Evolutionary conservation across 176 grass and related monocot species (phyloP).

Genomic region (Lolium rigidum): DNA sequence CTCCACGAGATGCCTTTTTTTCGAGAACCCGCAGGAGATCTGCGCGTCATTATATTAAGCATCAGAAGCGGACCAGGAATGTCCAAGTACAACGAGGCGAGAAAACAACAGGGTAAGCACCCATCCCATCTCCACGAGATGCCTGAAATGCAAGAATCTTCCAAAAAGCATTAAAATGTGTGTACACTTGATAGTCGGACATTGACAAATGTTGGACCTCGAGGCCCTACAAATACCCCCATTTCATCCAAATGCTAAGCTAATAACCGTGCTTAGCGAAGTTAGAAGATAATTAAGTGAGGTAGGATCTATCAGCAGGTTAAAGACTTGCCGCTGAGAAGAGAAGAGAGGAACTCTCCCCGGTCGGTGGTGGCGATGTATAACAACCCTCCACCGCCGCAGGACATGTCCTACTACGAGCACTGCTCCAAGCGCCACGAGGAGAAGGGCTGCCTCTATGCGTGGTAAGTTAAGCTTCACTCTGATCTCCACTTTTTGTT

Average conservation of each 20-base stretch:
- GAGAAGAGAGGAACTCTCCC: neutral
- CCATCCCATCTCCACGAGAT: neutral
- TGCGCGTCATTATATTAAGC: no score
- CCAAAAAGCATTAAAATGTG: neutral
- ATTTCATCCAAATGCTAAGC: neutral
- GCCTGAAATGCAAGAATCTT: neutral
- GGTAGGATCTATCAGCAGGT: no score
- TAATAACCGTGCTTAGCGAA: neutral
- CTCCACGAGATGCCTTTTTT: neutral
- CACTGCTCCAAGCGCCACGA: constrained; percentile 59
- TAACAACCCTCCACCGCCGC: constrained; percentile 50
- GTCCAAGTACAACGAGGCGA: no score
- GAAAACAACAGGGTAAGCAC: no score
- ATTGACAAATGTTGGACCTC: constrained; percentile 4
- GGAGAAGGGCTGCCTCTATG: constrained; percentile 78
- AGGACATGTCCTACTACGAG: constrained; percentile 66
- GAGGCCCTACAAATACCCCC: neutral
- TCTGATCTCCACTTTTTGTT: neutral
- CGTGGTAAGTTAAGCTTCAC: constrained; percentile 39
- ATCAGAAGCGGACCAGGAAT: no score
- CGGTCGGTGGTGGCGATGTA: constrained; percentile 51
- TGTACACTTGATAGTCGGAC: neutral
- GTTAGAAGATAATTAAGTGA: neutral
- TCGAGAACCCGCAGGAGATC: no score
- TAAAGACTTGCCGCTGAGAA: neutral